Conservation (phyloP, 768 basidiomycete species). For the Tubosaeta sp. region DNA sequence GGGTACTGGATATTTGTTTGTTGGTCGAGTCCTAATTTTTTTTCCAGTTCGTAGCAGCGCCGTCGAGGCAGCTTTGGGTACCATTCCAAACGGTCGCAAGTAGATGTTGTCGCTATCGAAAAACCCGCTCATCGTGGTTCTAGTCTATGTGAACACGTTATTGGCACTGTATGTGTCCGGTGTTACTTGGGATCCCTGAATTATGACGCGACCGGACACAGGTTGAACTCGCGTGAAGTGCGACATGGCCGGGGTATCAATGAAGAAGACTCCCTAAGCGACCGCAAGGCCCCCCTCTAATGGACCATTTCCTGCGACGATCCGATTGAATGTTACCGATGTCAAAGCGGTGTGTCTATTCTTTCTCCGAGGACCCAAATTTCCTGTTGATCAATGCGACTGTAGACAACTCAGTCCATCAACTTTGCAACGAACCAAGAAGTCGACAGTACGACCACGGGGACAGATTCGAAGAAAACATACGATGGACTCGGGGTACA, state of each 20-base stretch:
- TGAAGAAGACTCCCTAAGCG: constrained; percentile 18
- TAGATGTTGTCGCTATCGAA: background rate
- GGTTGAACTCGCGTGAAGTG: constrained; percentile 23
- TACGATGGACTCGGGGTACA: constrained; percentile 15
- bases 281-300: background rate
- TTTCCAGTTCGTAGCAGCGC: constrained; percentile 22
- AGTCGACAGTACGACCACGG: constrained; percentile 1
- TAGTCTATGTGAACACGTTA: constrained; percentile 27
- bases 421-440: constrained; percentile 5
- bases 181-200: background rate
- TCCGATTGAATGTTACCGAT: constrained; percentile 12
- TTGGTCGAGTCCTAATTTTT: background rate
- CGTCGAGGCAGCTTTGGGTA: constrained; percentile 22
- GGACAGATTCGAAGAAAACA: constrained; percentile 14
- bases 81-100: constrained; percentile 28
- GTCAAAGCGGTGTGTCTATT: constrained; percentile 15
- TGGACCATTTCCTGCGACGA: background rate
- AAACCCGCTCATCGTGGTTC: background rate
- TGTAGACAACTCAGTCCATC: constrained; percentile 17
- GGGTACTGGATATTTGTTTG: background rate
- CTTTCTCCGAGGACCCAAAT: background rate
- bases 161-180: constrained; percentile 21
- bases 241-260: constrained; percentile 19
- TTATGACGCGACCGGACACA: constrained; percentile 6
- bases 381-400: background rate